Conservation (phyloP, 495 filamentous ascomycete genomes). For the Cenococcum geophilum region DNA sequence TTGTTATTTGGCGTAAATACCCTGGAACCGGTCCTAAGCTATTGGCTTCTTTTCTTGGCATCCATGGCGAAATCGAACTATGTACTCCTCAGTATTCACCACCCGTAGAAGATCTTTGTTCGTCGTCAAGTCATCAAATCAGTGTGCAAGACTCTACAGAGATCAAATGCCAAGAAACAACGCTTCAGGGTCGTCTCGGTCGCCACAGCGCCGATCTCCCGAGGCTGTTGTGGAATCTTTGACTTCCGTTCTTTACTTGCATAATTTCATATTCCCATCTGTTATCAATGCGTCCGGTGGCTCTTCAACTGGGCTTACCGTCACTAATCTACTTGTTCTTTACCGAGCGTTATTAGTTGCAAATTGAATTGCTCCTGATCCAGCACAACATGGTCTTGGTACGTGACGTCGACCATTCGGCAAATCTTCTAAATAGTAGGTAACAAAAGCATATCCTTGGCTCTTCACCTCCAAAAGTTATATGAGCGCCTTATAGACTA, state of each 20-base stretch:
- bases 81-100: too few relatives aligned
- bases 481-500: slow-evolving; percentile 64
- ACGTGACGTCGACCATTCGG: slow-evolving; percentile 21
- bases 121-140: background rate
- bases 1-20: background rate
- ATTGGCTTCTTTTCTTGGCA: too few relatives aligned
- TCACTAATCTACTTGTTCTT: slow-evolving; percentile 66
- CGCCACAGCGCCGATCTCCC: slow-evolving; percentile 4
- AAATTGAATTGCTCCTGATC: slow-evolving; percentile 53
- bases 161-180: slow-evolving; percentile 1
- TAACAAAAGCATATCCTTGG: slow-evolving; percentile 26
- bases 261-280: background rate
- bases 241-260: background rate
- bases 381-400: slow-evolving; percentile 56
- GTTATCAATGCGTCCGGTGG: slow-evolving; percentile 30
- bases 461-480: slow-evolving; percentile 62
- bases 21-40: background rate
- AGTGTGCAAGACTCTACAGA: background rate
- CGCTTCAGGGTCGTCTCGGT: background rate
- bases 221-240: background rate
- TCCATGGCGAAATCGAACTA: too few relatives aligned
- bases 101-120: background rate
- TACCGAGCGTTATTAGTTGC: slow-evolving; percentile 59
- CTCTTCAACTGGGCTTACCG: slow-evolving; percentile 45
- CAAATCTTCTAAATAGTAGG: background rate